Evolutionary conservation across 805 yeast genomes (phyloP).

Genomic region (Kluyveromyces siamensis): DNA sequence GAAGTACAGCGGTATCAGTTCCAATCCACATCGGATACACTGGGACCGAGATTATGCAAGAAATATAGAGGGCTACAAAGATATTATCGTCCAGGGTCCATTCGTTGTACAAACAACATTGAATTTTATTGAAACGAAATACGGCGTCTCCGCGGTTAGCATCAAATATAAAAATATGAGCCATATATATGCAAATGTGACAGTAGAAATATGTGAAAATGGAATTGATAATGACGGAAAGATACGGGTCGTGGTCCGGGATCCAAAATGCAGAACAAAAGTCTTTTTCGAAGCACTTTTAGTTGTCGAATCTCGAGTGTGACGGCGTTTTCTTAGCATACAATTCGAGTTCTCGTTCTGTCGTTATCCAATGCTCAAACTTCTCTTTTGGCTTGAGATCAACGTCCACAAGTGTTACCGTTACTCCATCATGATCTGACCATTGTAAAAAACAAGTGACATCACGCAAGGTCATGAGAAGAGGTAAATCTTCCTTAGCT

Average conservation of each 20-base stretch:
- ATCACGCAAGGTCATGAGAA: conserved; percentile 33
- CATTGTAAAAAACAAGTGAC: conserved; percentile 29
- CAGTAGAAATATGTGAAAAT: conserved; percentile 16
- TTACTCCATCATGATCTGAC: conserved; percentile 2
- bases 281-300: conserved; percentile 6
- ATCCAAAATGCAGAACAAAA: conserved; percentile 3
- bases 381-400: conserved; percentile 43
- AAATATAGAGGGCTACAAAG: conserved; percentile 48
- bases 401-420: conserved; percentile 36
- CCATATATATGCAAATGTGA: conserved; percentile 34
- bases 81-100: conserved; percentile 74
- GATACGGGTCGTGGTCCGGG: conserved; percentile 1
- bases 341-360: conserved; percentile 25
- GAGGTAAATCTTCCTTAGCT: conserved; percentile 11
- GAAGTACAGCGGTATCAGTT: conserved; percentile 66
- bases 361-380: conserved; percentile 39
- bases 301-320: conserved; percentile 8
- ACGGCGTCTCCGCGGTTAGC: conserved; percentile 14
- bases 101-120: conserved; percentile 53
- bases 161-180: conserved; percentile 37
- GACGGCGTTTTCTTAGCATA: conserved; percentile 4
- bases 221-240: conserved; percentile 3
- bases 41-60: conserved; percentile 50
- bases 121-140: conserved; percentile 36
- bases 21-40: conserved; percentile 81